Evolutionary conservation across 108 stramenopile species (phyloP).

Genomic region (Fragilaria crotonensis): DNA sequence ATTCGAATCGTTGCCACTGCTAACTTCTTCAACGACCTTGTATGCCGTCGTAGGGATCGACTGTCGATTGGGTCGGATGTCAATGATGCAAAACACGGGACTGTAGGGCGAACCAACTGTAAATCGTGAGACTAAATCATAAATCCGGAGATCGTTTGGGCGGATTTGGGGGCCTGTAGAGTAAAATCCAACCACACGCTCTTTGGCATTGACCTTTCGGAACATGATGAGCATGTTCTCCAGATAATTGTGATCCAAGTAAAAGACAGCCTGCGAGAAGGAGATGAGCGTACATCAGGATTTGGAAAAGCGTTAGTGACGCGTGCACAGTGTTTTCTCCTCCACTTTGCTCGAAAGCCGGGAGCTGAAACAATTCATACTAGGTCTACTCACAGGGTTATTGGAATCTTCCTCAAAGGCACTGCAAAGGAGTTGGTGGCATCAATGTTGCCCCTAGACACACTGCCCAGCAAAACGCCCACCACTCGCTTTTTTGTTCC

Average conservation of each 20-base stretch:
- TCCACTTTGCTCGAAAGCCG: background rate
- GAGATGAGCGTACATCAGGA: too few relatives aligned
- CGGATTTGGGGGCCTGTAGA: conserved; percentile 88
- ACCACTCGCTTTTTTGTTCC: conserved; percentile 96
- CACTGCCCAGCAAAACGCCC: conserved; percentile 90
- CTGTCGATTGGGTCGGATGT: conserved; percentile 90
- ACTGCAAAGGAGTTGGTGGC: conserved; percentile 95
- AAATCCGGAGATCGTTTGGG: conserved; percentile 85
- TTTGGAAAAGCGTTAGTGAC: background rate
- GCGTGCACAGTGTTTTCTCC: background rate
- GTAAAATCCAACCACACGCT: conserved; percentile 93
- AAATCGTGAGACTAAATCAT: conserved; percentile 77
- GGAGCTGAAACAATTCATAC: background rate
- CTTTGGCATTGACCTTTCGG: conserved; percentile 84
- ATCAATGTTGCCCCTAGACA: conserved; percentile 70
- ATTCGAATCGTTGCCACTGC: conserved; percentile 23
- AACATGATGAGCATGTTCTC: conserved; percentile 86
- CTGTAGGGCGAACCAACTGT: conserved; percentile 37
- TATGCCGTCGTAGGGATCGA: conserved; percentile 94
- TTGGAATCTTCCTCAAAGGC: conserved; percentile 97
- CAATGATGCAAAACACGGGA: conserved; percentile 98
- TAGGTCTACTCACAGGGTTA: conserved; percentile 53
- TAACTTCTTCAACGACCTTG: conserved; percentile 84
- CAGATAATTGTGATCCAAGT: conserved; percentile 97
- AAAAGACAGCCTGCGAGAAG: conserved; percentile 66